phyloP scores from a whole-genome alignment of 257 asterid genomes.

The Capsicum chinense region DNA sequence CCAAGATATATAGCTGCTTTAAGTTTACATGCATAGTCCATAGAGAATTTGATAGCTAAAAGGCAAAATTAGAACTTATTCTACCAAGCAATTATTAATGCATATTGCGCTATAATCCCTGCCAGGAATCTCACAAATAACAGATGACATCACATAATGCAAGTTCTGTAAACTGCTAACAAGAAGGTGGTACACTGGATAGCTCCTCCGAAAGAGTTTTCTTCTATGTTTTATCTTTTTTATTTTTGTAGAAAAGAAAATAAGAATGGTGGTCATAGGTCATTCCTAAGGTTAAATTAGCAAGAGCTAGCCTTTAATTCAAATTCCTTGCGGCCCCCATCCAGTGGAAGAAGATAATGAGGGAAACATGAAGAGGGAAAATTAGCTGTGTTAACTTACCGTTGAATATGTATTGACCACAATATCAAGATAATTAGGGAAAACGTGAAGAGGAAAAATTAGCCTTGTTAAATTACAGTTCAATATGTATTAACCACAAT shows the following conservation, averaged over 20 bases:
- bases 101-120: neutral
- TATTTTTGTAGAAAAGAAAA: constrained; percentile 7
- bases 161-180: neutral
- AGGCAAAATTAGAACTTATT: neutral
- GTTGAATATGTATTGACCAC: neutral
- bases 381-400: neutral
- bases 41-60: neutral
- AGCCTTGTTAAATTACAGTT: neutral
- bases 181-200: neutral
- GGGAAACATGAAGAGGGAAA: constrained; percentile 12
- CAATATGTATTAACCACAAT: neutral
- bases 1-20: constrained; percentile 1
- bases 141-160: neutral
- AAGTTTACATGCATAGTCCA: neutral
- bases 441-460: neutral
- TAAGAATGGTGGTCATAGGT: neutral
- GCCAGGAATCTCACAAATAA: neutral
- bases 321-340: neutral
- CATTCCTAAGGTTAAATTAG: neutral
- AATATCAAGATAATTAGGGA: neutral
- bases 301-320: neutral
- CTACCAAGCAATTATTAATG: neutral
- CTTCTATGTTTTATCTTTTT: neutral
- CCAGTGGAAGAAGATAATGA: neutral
- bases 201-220: neutral